Conservation (phyloP, 768 basidiomycete species). For the Macrolepiota fuliginosa region DNA sequence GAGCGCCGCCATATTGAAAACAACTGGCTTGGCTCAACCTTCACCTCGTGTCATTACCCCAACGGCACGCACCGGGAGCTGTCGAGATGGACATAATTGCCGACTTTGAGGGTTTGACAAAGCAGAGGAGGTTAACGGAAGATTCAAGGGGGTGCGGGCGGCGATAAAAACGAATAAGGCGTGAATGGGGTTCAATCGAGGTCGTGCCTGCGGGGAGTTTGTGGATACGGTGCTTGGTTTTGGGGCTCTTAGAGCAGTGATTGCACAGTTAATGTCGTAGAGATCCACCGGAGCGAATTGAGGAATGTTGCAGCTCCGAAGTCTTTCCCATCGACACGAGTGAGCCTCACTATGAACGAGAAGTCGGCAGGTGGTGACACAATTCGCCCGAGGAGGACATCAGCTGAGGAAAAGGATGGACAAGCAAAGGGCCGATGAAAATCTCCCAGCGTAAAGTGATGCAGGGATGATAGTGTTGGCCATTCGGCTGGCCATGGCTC, state of each 20-base stretch:
- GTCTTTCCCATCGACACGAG: constrained; percentile 15
- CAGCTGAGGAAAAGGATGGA: neutral
- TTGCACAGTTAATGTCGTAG: neutral
- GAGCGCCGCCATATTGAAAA: constrained; percentile 8
- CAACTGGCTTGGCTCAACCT: neutral
- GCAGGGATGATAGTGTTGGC: constrained; percentile 22
- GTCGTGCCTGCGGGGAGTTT: neutral
- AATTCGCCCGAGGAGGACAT: neutral
- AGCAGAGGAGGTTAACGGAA: neutral
- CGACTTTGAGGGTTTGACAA: neutral
- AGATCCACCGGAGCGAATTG: neutral
- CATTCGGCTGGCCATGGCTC: constrained; percentile 17
- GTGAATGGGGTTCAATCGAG: neutral
- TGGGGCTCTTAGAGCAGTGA: neutral
- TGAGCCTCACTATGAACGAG: neutral
- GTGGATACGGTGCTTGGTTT: neutral
- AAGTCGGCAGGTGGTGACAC: neutral
- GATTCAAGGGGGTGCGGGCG: constrained; percentile 1
- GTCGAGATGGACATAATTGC: constrained; percentile 2
- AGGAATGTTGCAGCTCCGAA: neutral
- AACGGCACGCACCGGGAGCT: constrained; percentile 4
- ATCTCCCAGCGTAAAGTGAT: constrained; percentile 18
- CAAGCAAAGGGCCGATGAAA: constrained; percentile 12
- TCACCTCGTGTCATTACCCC: constrained; percentile 5
- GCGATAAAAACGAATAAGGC: neutral